Evolutionary conservation across 2,329 filamentous ascomycete genomes (phyloP).

Genomic region (Botrytis aclada): DNA sequence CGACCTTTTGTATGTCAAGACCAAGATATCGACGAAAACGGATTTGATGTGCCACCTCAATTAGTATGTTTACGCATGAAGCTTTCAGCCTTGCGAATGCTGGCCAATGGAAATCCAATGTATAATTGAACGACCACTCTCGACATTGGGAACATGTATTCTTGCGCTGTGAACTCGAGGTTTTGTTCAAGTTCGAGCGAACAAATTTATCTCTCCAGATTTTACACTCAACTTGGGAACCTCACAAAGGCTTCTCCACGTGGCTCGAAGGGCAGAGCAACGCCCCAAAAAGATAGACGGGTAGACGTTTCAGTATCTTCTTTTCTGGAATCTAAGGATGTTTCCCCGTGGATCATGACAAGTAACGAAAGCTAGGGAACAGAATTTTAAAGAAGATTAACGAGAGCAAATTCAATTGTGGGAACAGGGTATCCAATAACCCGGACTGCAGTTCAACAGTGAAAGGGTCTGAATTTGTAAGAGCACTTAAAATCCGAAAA

Average conservation of each 20-base stretch:
- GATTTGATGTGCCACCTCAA: constrained; percentile 8
- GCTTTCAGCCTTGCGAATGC: not conserved
- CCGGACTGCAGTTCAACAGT: too few relatives aligned
- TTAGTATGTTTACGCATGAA: constrained; percentile 15
- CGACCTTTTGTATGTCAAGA: constrained; percentile 6
- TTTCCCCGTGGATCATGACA: not conserved
- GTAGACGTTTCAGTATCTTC: not conserved
- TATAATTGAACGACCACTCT: not conserved
- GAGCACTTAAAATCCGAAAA: too few relatives aligned
- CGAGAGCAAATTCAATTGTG: not conserved
- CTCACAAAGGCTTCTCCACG: not conserved
- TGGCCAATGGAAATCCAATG: constrained; percentile 1
- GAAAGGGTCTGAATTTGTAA: too few relatives aligned
- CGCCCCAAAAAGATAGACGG: not conserved
- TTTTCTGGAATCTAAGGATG: not conserved
- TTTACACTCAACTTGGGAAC: too few relatives aligned
- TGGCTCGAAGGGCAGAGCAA: not conserved
- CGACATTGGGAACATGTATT: not conserved
- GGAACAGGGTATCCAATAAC: too few relatives aligned
- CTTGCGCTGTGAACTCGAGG: not conserved
- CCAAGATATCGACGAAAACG: constrained; percentile 2
- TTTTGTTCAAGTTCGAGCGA: not conserved
- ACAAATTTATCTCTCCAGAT: not conserved
- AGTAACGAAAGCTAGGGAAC: not conserved
- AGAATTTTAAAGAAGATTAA: not conserved